Percentiles rank a stretch among this genome's conserved stretches.
phyloP scores from a whole-genome alignment of 2,329 filamentous ascomycete genomes.

The Pseudofabraea citricarpa region DNA sequence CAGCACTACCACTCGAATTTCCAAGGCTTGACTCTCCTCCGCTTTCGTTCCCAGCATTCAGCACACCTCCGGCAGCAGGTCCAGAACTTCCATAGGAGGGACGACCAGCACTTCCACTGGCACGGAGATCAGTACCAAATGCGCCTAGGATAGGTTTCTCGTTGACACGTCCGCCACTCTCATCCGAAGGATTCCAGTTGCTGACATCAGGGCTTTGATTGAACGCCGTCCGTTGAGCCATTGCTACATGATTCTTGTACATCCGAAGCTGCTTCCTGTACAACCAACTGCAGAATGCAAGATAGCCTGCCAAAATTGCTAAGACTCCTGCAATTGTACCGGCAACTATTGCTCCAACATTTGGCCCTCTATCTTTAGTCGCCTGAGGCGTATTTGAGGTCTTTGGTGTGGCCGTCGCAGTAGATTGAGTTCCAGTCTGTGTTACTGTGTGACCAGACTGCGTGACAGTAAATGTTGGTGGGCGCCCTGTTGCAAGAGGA shows the following conservation, averaged over 20 bases:
- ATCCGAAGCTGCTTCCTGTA: slow-evolving; percentile 66
- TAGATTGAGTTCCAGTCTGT: slow-evolving; percentile 31
- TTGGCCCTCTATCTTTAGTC: slow-evolving; percentile 25
- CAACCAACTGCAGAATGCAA: slow-evolving; percentile 68
- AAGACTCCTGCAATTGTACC: slow-evolving; percentile 61
- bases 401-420: slow-evolving; percentile 20
- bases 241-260: slow-evolving; percentile 66
- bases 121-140: slow-evolving; percentile 20
- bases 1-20: not conserved
- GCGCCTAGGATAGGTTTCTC: slow-evolving; percentile 22
- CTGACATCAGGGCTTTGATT: slow-evolving; percentile 30
- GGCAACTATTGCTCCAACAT: slow-evolving; percentile 39
- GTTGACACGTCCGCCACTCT: slow-evolving; percentile 14
- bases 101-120: slow-evolving; percentile 7
- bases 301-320: slow-evolving; percentile 55
- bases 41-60: slow-evolving; percentile 3
- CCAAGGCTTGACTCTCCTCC: not conserved
- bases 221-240: slow-evolving; percentile 53
- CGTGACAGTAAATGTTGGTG: slow-evolving; percentile 65
- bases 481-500: slow-evolving; percentile 64
- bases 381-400: slow-evolving; percentile 27
- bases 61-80: slow-evolving; percentile 1
- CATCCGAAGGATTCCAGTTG: slow-evolving; percentile 15
- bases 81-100: slow-evolving; percentile 6
- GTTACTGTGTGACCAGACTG: slow-evolving; percentile 39